Conservation (phyloP, 1,139 yeast species). For the Debaryomyces coudertii region DNA sequence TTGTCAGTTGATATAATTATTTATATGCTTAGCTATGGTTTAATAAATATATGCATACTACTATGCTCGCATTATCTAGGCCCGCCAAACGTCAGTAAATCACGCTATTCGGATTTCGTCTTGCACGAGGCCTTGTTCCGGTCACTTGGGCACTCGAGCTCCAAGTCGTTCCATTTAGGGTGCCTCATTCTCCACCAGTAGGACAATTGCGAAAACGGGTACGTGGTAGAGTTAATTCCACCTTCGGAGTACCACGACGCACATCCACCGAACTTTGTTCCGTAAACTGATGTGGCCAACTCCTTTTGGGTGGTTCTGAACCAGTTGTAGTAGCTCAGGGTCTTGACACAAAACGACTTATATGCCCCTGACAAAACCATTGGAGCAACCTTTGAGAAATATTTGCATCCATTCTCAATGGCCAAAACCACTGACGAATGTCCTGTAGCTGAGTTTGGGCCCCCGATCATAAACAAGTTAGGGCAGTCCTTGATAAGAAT, state of each 20-base stretch:
- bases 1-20: neutral
- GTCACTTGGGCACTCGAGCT: slow-evolving; percentile 2
- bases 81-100: no score
- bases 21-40: neutral
- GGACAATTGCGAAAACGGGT: slow-evolving; percentile 42
- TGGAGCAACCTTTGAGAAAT: slow-evolving; percentile 27
- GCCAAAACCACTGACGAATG: slow-evolving; percentile 49
- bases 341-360: slow-evolving; percentile 36
- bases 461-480: slow-evolving; percentile 40
- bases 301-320: slow-evolving; percentile 30
- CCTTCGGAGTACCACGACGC: slow-evolving; percentile 41
- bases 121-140: slow-evolving; percentile 2
- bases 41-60: slow-evolving; percentile 1
- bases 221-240: slow-evolving; percentile 38
- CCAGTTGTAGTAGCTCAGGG: slow-evolving; percentile 42
- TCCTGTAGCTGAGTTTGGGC: slow-evolving; percentile 50
- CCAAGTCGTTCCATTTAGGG: slow-evolving; percentile 35
- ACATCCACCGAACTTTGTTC: slow-evolving; percentile 48
- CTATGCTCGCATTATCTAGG: no score
- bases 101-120: neutral
- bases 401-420: slow-evolving; percentile 40
- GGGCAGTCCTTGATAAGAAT: slow-evolving; percentile 38
- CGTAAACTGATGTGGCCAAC: slow-evolving; percentile 38
- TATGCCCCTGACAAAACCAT: slow-evolving; percentile 34
- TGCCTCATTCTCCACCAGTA: slow-evolving; percentile 34